phyloP scores from a whole-genome alignment of 2,329 filamentous ascomycete genomes.

The Ophiostoma ulmi region DNA sequence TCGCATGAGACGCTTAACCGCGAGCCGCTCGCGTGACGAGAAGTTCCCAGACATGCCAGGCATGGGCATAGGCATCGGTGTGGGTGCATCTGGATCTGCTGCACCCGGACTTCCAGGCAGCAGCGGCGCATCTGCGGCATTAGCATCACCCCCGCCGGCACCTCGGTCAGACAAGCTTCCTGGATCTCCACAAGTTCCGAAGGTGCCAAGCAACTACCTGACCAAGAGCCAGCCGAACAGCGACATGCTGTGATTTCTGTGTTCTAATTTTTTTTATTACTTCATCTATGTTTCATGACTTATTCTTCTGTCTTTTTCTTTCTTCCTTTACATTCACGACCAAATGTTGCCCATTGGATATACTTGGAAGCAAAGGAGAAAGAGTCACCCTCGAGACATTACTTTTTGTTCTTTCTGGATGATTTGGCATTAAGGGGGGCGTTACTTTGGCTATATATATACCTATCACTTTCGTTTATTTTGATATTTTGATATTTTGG shows the following conservation, averaged over 20 bases:
- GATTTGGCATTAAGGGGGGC: conserved; percentile 3
- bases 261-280: background rate
- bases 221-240: conserved; percentile 25
- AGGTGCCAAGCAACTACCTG: conserved; percentile 30
- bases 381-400: background rate
- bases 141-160: conserved; percentile 13
- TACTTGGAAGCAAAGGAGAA: background rate
- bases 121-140: background rate
- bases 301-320: background rate
- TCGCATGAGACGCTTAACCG: conserved; percentile 58
- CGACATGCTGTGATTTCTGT: conserved; percentile 27
- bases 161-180: conserved; percentile 7
- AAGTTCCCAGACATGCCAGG: conserved; percentile 21
- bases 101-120: background rate
- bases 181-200: conserved; percentile 29
- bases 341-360: background rate
- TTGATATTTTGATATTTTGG: background rate
- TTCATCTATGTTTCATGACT: conserved; percentile 8
- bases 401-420: background rate
- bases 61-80: conserved; percentile 10
- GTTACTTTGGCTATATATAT: conserved; percentile 10
- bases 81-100: background rate
- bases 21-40: conserved; percentile 44
- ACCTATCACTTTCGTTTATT: conserved; percentile 11
- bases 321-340: background rate